Evolutionary conservation across 257 asterid genomes (phyloP).

Genomic region (Ehretia macrophylla): DNA sequence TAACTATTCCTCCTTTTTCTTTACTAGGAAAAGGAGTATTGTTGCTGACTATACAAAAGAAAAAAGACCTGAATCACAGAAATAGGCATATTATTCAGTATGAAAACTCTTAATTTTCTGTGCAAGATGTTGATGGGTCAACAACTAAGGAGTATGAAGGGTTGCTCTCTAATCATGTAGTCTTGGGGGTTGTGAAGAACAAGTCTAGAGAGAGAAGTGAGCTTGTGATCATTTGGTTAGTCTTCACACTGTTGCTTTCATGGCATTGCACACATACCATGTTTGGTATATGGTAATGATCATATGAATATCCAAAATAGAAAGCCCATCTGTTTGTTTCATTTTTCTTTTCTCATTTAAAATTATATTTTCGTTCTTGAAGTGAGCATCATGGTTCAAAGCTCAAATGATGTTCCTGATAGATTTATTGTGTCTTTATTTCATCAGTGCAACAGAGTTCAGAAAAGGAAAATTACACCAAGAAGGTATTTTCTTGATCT

Average conservation of each 20-base stretch:
- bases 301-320: too few relatives aligned
- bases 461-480: conserved; percentile 3
- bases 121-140: conserved; percentile 48
- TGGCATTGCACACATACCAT: conserved; percentile 14
- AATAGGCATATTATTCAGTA: conserved; percentile 17
- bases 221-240: conserved; percentile 12
- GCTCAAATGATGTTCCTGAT: neutral
- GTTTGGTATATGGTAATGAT: neutral
- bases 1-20: too few relatives aligned
- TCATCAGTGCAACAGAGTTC: neutral
- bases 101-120: conserved; percentile 33
- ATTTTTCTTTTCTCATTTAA: neutral
- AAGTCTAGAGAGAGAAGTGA: conserved; percentile 12
- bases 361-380: neutral
- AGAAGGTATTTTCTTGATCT: neutral
- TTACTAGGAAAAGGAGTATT: neutral
- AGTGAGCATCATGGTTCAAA: neutral
- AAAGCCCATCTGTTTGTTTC: conserved; percentile 6
- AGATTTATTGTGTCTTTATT: neutral
- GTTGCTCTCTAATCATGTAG: conserved; percentile 29
- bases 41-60: neutral
- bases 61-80: conserved; percentile 12
- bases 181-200: conserved; percentile 23
- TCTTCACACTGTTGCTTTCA: conserved; percentile 14
- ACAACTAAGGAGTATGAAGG: conserved; percentile 27